Conservation (phyloP, 2,329 filamentous ascomycete genomes). For the Byssochlamys sp. region DNA sequence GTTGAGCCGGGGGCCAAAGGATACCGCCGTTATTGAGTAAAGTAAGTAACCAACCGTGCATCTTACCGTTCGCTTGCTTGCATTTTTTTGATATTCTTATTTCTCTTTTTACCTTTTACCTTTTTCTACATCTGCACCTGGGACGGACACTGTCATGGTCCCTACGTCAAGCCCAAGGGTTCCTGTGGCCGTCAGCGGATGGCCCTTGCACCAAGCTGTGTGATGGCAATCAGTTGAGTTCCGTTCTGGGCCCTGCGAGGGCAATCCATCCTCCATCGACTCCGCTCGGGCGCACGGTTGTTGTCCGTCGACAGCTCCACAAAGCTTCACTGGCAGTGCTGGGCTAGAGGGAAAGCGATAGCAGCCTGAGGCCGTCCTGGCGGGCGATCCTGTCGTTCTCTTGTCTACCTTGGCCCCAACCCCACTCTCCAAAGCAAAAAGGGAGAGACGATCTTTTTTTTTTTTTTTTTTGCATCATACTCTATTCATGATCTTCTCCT, state of each 20-base stretch:
- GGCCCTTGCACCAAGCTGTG: not conserved
- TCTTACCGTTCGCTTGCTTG: too few species aligned
- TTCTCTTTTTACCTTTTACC: not conserved
- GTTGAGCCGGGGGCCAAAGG: too few species aligned
- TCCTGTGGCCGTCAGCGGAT: not conserved
- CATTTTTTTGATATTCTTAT: not conserved
- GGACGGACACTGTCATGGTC: not conserved
- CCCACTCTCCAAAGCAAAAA: not conserved
- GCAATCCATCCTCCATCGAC: not conserved
- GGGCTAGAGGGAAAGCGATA: not conserved
- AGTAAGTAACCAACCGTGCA: too few species aligned
- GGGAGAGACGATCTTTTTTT: too few species aligned
- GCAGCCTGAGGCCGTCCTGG: not conserved
- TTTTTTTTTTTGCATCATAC: too few species aligned
- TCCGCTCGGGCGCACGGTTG: not conserved
- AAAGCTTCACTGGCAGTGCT: not conserved
- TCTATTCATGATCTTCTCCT: too few species aligned
- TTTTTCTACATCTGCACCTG: not conserved
- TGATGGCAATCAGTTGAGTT: not conserved
- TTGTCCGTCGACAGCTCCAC: not conserved
- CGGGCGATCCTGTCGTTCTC: not conserved
- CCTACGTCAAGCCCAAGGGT: not conserved
- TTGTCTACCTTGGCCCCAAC: not conserved
- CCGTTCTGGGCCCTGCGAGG: not conserved
- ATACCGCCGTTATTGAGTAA: too few species aligned